These are phyloP conservation scores for Auricularia auricula-judae DNA, from an alignment of 768 basidiomycete species.

Conservation along the genomic window DNA sequence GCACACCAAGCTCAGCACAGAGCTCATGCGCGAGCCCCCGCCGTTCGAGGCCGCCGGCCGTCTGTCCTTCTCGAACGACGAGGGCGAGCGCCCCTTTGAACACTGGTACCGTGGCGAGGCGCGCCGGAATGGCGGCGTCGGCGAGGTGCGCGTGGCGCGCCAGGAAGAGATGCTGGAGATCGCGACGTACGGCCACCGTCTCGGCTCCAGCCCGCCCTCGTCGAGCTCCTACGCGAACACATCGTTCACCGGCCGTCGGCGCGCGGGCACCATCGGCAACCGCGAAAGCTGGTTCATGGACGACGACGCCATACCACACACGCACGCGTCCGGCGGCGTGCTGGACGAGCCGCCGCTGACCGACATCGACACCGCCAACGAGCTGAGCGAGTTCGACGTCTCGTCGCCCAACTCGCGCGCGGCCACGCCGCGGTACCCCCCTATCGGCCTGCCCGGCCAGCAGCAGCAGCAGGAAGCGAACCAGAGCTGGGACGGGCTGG, in stretches of 20 bases:
- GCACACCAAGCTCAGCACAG: background rate
- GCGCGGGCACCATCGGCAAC: slow-evolving; percentile 23
- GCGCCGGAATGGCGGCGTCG: slow-evolving; percentile 80
- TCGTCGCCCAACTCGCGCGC: background rate
- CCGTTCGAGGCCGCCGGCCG: slow-evolving; percentile 4
- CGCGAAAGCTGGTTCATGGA: slow-evolving; percentile 62
- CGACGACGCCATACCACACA: slow-evolving; percentile 33
- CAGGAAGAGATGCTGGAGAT: slow-evolving; percentile 81
- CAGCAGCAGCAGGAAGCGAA: background rate
- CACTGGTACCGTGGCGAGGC: slow-evolving; percentile 88
- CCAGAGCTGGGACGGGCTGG: background rate
- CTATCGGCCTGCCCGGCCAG: background rate
- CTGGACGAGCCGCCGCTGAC: slow-evolving; percentile 68
- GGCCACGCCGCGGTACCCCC: background rate
- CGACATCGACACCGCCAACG: slow-evolving; percentile 49
- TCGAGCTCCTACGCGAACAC: slow-evolving; percentile 15
- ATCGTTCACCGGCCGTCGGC: slow-evolving; percentile 13
- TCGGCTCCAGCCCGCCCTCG: slow-evolving; percentile 18
- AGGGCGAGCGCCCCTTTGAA: slow-evolving; percentile 75
- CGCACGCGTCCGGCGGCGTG: slow-evolving; percentile 33
- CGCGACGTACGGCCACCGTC: slow-evolving; percentile 70
- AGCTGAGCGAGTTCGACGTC: slow-evolving; percentile 1
- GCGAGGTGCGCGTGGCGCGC: slow-evolving; percentile 64
- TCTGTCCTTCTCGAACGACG: slow-evolving; percentile 25
- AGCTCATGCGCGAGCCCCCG: slow-evolving; percentile 7